Percentiles rank a stretch among this genome's conserved stretches.
phyloP scores from a whole-genome alignment of 73 alveolate species.

The Paramecium sonneborni region DNA sequence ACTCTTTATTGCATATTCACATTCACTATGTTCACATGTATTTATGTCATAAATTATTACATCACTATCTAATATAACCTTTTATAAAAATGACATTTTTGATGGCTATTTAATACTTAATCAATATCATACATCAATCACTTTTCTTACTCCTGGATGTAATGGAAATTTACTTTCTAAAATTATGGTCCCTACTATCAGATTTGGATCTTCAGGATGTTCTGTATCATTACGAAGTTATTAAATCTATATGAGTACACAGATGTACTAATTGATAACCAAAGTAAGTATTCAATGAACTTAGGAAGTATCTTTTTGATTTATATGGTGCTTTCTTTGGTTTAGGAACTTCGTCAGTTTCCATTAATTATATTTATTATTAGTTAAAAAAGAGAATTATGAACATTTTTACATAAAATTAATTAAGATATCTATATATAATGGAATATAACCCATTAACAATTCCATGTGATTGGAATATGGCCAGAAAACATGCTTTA shows the following conservation, averaged over 20 bases:
- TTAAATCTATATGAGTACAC: neutral
- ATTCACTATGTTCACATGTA: slow-evolving; percentile 63
- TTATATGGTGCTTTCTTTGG: slow-evolving; percentile 48
- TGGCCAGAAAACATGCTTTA: slow-evolving; percentile 44
- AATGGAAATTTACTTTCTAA: slow-evolving; percentile 17
- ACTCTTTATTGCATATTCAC: slow-evolving; percentile 61
- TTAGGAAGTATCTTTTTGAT: slow-evolving; percentile 63
- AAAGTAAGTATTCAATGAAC: slow-evolving; percentile 61
- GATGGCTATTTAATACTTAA: neutral
- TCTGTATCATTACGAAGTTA: slow-evolving; percentile 56
- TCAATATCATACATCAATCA: slow-evolving; percentile 34
- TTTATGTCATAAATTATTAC: slow-evolving; percentile 61
- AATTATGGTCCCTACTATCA: slow-evolving; percentile 58
- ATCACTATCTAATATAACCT: slow-evolving; percentile 66
- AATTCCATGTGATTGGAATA: slow-evolving; percentile 55
- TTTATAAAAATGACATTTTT: slow-evolving; percentile 37
- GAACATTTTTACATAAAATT: neutral
- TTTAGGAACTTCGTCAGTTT: slow-evolving; percentile 47
- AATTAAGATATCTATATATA: neutral
- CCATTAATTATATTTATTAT: neutral
- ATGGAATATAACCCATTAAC: slow-evolving; percentile 42
- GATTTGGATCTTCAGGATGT: slow-evolving; percentile 63
- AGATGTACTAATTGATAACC: slow-evolving; percentile 60
- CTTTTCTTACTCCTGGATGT: slow-evolving; percentile 59
- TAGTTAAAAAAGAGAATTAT: neutral